These are phyloP conservation scores for Gossypium schwendimanii DNA, from an alignment of 441 rosid genomes.

Conservation along the genomic window DNA sequence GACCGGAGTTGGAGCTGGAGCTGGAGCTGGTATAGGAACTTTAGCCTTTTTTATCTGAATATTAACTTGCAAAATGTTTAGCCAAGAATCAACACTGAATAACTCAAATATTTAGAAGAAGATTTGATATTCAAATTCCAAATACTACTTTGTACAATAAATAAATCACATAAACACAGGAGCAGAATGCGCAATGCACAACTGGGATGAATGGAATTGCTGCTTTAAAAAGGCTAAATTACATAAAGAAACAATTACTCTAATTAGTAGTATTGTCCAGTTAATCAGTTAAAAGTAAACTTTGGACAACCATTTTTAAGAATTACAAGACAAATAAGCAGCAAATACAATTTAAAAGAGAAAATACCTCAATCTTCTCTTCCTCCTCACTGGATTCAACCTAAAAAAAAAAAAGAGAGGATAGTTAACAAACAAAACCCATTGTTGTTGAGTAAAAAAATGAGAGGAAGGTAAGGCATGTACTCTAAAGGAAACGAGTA, in stretches of 20 bases:
- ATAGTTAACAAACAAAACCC: neutral
- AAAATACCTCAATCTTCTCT: slow-evolving; percentile 17
- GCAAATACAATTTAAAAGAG: neutral
- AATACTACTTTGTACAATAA: neutral
- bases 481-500: neutral
- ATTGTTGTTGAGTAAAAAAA: neutral
- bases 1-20: neutral
- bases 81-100: neutral
- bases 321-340: neutral
- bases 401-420: slow-evolving; percentile 17
- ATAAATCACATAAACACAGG: neutral
- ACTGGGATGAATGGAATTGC: neutral
- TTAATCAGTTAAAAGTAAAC: neutral
- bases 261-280: neutral
- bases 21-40: neutral
- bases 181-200: neutral
- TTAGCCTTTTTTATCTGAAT: slow-evolving; percentile 14
- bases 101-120: neutral
- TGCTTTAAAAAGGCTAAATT: neutral
- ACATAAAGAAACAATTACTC: neutral
- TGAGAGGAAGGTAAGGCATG: neutral
- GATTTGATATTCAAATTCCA: neutral
- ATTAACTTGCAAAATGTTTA: neutral
- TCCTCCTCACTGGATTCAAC: slow-evolving; percentile 27
- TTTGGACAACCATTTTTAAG: neutral